Evolutionary conservation across 495 filamentous ascomycete genomes (phyloP), one percentile per base, ranked within the genome.

Genomic region (Chaetomidium leptoderma): DNA sequence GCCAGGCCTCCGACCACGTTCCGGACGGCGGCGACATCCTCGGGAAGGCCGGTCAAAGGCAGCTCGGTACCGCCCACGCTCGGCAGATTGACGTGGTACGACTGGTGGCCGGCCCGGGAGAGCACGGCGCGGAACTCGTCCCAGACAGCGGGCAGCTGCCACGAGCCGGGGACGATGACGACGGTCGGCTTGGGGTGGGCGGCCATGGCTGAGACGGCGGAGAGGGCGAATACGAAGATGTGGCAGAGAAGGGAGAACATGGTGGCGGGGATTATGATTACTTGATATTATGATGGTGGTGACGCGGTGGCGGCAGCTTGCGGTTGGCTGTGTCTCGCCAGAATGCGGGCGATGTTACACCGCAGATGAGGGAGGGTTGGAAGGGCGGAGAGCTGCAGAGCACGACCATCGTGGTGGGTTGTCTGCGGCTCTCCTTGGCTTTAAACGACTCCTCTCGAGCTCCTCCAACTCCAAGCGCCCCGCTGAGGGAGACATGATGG

Each of bases 91-190:
- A 53, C 37, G 5, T 53, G 51, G 51, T 53, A 24, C 6, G 37
- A 1, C 36, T 53, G 7, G 37, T 53, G 27, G 37, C 26, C 26
- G 24, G 26, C 51, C 10, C 37, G 37, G 26, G 51, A 6, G 51
- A 43, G 37, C 10, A 53, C 51, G 8, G 51, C 16, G 16, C 51
- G 51, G 51, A 53, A 53, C 37, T 53, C 51, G 51, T 53, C 51
- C 51, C 51, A 53, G 3, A 16, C 51, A 9, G 2, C 2, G 8
- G 36, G 26, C 26, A 53, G 51, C 51, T 53, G 39, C 51, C 51
- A 53, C 4, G 51, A 3, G 26, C 51, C 51, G 37, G 51, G 51
- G 24, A 53, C 51, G 27, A 53, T 53, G 37, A 53, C 51, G 26
- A 53, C 21, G 9, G 51, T 53, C 16, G 51, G 51, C 17, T 43